phyloP scores from a whole-genome alignment of 116 monocot species.

The Zostera marina region DNA sequence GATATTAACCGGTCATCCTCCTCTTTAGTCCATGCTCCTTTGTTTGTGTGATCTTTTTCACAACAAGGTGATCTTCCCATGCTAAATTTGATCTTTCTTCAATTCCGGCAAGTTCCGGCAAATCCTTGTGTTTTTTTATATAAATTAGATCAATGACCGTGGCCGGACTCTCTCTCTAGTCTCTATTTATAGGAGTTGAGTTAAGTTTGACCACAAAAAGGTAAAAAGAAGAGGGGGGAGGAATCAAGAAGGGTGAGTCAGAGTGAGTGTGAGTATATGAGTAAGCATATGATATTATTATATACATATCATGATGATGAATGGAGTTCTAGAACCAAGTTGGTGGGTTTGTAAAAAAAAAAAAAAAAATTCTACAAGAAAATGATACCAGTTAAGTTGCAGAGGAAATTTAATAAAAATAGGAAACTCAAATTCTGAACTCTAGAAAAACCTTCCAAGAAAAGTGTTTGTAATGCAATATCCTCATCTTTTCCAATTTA shows the following conservation, averaged over 20 bases:
- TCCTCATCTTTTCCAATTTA: no score
- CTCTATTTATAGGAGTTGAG: not conserved
- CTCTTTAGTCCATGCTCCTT: constrained; percentile 74
- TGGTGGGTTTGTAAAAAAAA: no score
- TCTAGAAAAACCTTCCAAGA: no score
- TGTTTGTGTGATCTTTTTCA: constrained; percentile 68
- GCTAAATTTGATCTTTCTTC: not conserved
- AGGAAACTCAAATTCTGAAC: no score
- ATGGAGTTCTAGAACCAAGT: no score
- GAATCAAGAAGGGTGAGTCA: not conserved
- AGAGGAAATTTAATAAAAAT: no score
- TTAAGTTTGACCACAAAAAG: constrained; percentile 1
- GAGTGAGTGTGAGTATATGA: not conserved
- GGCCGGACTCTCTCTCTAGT: no score
- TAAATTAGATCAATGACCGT: not conserved
- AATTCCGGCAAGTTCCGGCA: not conserved
- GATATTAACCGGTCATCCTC: constrained; percentile 56
- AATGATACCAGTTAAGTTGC: no score
- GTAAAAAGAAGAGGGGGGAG: not conserved
- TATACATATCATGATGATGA: not conserved
- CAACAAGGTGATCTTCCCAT: constrained; percentile 76
- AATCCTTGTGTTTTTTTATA: not conserved
- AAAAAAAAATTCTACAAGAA: no score
- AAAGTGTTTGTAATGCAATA: no score
- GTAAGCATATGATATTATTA: not conserved